Percentiles rank a stretch among this genome's conserved stretches.
These are phyloP conservation scores for Fomitopsis schrenkii DNA, from an alignment of 1,284 basidiomycete species.

Conservation along the genomic window DNA sequence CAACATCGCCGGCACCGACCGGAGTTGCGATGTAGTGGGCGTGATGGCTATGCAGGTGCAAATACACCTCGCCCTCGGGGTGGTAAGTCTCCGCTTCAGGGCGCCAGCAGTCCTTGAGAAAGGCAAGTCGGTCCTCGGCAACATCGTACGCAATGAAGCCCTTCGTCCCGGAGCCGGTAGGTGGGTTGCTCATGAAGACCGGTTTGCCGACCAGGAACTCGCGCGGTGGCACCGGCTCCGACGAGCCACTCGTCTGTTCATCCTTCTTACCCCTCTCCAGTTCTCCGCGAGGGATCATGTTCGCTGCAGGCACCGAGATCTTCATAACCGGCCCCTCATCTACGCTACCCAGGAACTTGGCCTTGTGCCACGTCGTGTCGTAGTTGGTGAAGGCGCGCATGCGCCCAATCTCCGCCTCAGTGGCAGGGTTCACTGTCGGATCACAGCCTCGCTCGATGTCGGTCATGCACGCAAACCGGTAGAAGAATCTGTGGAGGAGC, in stretches of 20 bases:
- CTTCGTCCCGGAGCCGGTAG: no score
- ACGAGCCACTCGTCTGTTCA: neutral
- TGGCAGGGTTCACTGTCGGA: slow-evolving; percentile 3
- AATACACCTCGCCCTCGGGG: neutral
- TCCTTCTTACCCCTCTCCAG: neutral
- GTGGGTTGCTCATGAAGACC: neutral
- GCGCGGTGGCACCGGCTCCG: no score
- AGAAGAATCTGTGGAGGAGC: no score
- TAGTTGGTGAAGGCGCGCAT: neutral
- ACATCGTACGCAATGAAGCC: no score
- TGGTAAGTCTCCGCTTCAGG: neutral
- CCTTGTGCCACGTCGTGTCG: no score
- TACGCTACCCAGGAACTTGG: no score
- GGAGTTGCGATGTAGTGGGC: no score
- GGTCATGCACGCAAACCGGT: no score
- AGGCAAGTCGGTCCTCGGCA: no score
- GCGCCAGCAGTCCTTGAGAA: neutral
- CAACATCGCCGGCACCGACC: no score
- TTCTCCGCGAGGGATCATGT: neutral
- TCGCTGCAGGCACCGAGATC: neutral
- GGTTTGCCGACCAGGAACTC: no score
- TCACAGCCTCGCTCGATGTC: slow-evolving; percentile 9
- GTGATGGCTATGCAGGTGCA: no score
- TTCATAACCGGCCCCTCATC: neutral
- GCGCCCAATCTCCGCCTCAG: neutral